Base-by-base conservation (phyloP, 2,329 filamentous ascomycete species). In the Aureobasidium sp. region DNA sequence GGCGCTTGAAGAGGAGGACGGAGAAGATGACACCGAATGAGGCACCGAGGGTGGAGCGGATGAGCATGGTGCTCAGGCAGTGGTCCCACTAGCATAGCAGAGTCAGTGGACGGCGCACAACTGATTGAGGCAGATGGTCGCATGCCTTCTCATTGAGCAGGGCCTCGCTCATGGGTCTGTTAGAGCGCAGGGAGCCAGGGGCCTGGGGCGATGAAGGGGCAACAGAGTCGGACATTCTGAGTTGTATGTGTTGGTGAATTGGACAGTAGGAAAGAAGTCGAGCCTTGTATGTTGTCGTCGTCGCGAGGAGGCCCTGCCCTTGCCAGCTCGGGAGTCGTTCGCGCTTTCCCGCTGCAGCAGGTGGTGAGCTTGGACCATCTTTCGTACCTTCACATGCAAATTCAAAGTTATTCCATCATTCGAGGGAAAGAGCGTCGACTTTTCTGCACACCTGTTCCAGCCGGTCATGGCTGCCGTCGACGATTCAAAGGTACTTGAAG, bases 11-110 rank as follows among this genome's bases (percentile, higher is more conserved):
- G 61, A 99, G 80, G 63, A 99, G 88, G 65, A 99, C 92, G 65
- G 94, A 97, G 82, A 99, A 97, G 78, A 99, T 90, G 76, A 99
- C 88, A 74, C 94, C 94, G 79, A 99, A 99, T 69, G 89, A 91
- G 74, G 97, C 89, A 72, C 94, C 94, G 76, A 99, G 88, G 62
- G 90, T 88, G 67, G 93, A 97, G 78, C 95, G 92, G 82, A 99
- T 95, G 74, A 99, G 85, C 77, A 97, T 85, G 73, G 95, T 97
- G 70, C 94, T 97, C 70, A 99, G 87, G 79, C 94, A 97, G 80
- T 90, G 93, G 77, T 99, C 94, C 94, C 94, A 99, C 94, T 99
- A 61, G 45, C 65, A 50, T 37, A 61, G 33, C 33, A 66, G 68
- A 68, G 65, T 60, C 61, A 53, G 29, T 57, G 24, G 57, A 59